These are phyloP conservation scores for Arthroderma sp. DNA, from an alignment of 2,329 filamentous ascomycete genomes.

Conservation along the genomic window DNA sequence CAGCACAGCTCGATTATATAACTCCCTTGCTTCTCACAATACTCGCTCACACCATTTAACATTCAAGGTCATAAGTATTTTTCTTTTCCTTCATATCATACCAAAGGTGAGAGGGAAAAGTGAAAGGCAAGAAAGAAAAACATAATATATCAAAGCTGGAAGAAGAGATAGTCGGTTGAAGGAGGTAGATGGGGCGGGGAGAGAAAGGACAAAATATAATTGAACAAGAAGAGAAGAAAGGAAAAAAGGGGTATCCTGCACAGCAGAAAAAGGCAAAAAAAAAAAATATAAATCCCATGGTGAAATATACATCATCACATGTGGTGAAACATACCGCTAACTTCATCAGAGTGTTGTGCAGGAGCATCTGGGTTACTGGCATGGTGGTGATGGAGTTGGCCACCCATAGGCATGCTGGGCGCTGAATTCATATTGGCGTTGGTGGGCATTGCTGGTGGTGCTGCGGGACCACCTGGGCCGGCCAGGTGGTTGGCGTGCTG, in stretches of 20 bases:
- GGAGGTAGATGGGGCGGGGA: too few species aligned
- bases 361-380: conserved; percentile 48
- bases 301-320: conserved; percentile 47
- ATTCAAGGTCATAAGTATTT: not conserved
- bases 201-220: too few species aligned
- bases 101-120: conserved; percentile 10
- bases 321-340: conserved; percentile 98
- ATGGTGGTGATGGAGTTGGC: conserved; percentile 62
- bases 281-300: conserved; percentile 17
- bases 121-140: conserved; percentile 5
- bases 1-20: conserved; percentile 6
- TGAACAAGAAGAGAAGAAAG: conserved; percentile 11
- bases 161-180: conserved; percentile 24
- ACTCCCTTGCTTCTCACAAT: not conserved
- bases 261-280: conserved; percentile 14
- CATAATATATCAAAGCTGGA: conserved; percentile 14
- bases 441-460: conserved; percentile 47
- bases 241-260: conserved; percentile 19
- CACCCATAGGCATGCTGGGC: conserved; percentile 56
- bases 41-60: not conserved
- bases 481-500: conserved; percentile 52
- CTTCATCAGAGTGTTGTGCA: conserved; percentile 47
- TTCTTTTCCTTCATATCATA: conserved; percentile 10
- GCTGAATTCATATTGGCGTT: conserved; percentile 20
- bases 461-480: conserved; percentile 46